phyloP scores from a whole-genome alignment of 805 yeast species.

The Yarrowia alimentaria region DNA sequence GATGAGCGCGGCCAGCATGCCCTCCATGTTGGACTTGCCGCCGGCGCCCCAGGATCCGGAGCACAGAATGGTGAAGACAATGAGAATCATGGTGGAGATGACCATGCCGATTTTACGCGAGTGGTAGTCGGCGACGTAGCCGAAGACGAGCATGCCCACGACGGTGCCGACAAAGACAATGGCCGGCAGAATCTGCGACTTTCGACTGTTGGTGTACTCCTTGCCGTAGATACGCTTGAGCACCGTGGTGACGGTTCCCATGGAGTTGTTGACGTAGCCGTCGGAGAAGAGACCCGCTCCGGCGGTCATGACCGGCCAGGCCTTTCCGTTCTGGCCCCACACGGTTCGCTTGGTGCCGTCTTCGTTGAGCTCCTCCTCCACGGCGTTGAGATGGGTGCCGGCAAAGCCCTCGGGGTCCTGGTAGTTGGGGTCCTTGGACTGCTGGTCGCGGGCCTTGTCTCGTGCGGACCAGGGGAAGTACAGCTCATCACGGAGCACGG shows the following conservation, averaged over 20 bases:
- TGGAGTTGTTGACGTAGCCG: slow-evolving; percentile 86
- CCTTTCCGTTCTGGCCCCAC: slow-evolving; percentile 27
- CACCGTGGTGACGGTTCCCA: slow-evolving; percentile 75
- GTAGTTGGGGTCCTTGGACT: slow-evolving; percentile 8
- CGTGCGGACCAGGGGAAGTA: slow-evolving; percentile 8
- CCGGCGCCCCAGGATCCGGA: slow-evolving; percentile 86
- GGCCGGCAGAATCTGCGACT: slow-evolving; percentile 76
- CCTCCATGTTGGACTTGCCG: slow-evolving; percentile 54
- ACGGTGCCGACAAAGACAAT: slow-evolving; percentile 93
- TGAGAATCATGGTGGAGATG: slow-evolving; percentile 68
- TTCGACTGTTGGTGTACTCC: slow-evolving; percentile 60
- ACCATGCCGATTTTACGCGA: slow-evolving; percentile 85
- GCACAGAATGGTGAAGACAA: slow-evolving; percentile 72
- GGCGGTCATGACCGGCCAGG: slow-evolving; percentile 73
- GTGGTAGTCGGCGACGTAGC: slow-evolving; percentile 72
- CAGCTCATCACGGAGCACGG: slow-evolving; percentile 13
- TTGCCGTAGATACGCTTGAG: slow-evolving; percentile 63
- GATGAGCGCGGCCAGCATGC: slow-evolving; percentile 83
- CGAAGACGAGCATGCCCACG: slow-evolving; percentile 81
- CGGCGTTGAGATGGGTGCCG: slow-evolving; percentile 4
- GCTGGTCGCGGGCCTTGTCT: slow-evolving; percentile 11
- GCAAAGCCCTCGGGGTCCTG: slow-evolving; percentile 10
- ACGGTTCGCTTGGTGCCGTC: slow-evolving; percentile 13
- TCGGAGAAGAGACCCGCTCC: slow-evolving; percentile 95
- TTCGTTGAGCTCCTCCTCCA: slow-evolving; percentile 1